A percentile compares a stretch with the other conserved stretches of the same genome.
These are phyloP conservation scores for Lathyrus tuberosus DNA, from an alignment of 306 rosid species.

Conservation along the genomic window DNA sequence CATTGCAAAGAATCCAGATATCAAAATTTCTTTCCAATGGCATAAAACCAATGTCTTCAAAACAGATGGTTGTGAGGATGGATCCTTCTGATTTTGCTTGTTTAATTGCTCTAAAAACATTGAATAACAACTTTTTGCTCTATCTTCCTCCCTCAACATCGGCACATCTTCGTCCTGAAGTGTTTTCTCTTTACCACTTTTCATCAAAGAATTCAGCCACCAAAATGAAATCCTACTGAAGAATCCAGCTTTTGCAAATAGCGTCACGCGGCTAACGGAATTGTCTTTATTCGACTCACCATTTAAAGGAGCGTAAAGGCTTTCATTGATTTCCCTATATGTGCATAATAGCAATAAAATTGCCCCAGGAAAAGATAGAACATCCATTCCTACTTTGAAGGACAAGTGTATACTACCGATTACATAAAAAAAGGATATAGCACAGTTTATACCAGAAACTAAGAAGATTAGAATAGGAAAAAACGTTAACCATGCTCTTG, in stretches of 20 bases:
- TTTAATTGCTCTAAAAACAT: slow-evolving; percentile 56
- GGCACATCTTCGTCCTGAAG: slow-evolving; percentile 74
- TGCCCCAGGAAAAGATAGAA: slow-evolving; percentile 70
- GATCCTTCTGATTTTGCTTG: slow-evolving; percentile 50
- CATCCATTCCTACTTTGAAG: slow-evolving; percentile 56
- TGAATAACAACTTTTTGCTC: slow-evolving; percentile 71
- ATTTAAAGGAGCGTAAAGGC: slow-evolving; percentile 68
- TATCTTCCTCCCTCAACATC: slow-evolving; percentile 60
- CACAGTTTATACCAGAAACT: slow-evolving; percentile 52
- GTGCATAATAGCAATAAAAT: slow-evolving; percentile 57
- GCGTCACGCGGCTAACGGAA: slow-evolving; percentile 44
- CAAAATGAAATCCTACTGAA: slow-evolving; percentile 59
- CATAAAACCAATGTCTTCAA: slow-evolving; percentile 59
- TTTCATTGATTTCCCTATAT: slow-evolving; percentile 47
- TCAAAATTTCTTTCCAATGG: slow-evolving; percentile 66
- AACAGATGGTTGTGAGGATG: slow-evolving; percentile 58
- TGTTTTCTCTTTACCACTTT: slow-evolving; percentile 64
- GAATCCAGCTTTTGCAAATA: slow-evolving; percentile 68
- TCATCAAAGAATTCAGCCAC: slow-evolving; percentile 93
- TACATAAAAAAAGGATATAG: slow-evolving; percentile 49
- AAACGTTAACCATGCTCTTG: slow-evolving; percentile 48
- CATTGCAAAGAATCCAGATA: slow-evolving; percentile 82
- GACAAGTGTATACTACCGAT: slow-evolving; percentile 42
- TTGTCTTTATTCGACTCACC: slow-evolving; percentile 49
- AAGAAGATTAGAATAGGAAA: slow-evolving; percentile 51